Percentiles rank a stretch among this genome's conserved stretches.
phyloP scores from a whole-genome alignment of 2,329 filamentous ascomycete genomes.

The Chaetomium sp. region DNA sequence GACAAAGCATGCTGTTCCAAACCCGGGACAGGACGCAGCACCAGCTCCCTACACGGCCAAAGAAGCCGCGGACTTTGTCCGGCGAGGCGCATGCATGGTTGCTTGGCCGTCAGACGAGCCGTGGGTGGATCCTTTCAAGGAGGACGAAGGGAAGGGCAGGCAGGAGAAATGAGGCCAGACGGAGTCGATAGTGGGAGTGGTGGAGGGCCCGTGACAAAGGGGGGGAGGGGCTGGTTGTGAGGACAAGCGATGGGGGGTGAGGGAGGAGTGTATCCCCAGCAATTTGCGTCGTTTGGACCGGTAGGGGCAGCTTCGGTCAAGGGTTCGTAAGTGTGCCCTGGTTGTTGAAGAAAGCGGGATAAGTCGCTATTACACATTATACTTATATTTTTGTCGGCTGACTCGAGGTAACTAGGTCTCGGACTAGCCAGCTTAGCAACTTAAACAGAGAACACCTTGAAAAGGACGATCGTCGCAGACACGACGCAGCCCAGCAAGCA shows the following conservation, averaged over 20 bases:
- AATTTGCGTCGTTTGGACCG: background rate
- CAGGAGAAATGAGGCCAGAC: no score
- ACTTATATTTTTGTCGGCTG: background rate
- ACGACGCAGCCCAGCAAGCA: no score
- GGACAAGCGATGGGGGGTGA: background rate
- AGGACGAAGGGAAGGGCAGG: background rate
- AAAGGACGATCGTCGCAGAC: background rate
- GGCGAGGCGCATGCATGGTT: constrained; percentile 15
- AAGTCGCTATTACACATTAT: background rate
- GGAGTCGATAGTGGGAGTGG: background rate
- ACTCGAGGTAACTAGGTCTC: background rate
- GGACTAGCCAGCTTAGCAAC: background rate
- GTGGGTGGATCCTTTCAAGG: constrained; percentile 15
- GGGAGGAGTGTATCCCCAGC: background rate
- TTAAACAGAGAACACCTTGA: background rate
- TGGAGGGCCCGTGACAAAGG: background rate
- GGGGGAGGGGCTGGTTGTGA: background rate
- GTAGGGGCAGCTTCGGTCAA: background rate
- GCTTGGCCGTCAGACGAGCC: constrained; percentile 18
- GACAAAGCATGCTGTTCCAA: background rate
- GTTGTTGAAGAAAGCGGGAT: background rate
- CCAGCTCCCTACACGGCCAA: constrained; percentile 12
- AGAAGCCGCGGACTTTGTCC: constrained; percentile 12
- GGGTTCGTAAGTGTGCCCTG: background rate
- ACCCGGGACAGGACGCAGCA: background rate